Percentiles rank a stretch among this genome's conserved stretches.
Conservation (phyloP, 2,329 filamentous ascomycete species). For the Aspergillus ochraceoroseus region DNA sequence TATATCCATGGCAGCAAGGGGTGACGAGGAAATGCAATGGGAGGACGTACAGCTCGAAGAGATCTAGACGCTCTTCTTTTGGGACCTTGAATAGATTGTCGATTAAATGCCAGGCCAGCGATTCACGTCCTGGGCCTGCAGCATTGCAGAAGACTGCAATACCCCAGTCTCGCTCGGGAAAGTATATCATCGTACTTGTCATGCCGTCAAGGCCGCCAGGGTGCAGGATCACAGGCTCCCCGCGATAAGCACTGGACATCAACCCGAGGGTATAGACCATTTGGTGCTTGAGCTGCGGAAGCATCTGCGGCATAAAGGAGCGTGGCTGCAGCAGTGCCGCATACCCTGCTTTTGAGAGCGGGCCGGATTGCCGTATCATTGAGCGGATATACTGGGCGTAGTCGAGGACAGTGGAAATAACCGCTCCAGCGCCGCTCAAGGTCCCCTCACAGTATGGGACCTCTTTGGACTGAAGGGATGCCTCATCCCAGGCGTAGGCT, state of each 20-base stretch:
- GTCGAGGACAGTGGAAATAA: conserved; percentile 27
- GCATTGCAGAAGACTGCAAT: conserved; percentile 26
- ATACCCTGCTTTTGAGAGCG: conserved; percentile 18
- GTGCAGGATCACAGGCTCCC: conserved; percentile 21
- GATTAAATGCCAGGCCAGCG: not conserved
- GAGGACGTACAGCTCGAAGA: not conserved
- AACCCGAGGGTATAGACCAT: conserved; percentile 25
- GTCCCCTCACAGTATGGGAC: conserved; percentile 19
- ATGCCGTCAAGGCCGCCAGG: conserved; percentile 24
- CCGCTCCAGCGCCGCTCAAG: conserved; percentile 21
- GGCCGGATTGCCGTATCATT: conserved; percentile 18
- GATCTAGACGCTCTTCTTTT: not conserved
- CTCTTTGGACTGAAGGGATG: conserved; percentile 12
- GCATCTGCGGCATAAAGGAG: conserved; percentile 9
- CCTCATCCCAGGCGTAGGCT: conserved; percentile 22
- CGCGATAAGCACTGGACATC: conserved; percentile 23
- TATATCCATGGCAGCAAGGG: not conserved
- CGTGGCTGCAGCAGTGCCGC: conserved; percentile 17
- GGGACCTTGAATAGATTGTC: not conserved
- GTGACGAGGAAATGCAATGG: not conserved
- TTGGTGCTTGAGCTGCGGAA: conserved; percentile 7
- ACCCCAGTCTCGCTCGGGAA: conserved; percentile 22
- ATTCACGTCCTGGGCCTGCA: not conserved
- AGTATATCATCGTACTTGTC: conserved; percentile 22
- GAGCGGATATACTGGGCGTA: conserved; percentile 26